phyloP scores from a whole-genome alignment of 2,329 filamentous ascomycete genomes.

The Coniochaeta ligniaria region DNA sequence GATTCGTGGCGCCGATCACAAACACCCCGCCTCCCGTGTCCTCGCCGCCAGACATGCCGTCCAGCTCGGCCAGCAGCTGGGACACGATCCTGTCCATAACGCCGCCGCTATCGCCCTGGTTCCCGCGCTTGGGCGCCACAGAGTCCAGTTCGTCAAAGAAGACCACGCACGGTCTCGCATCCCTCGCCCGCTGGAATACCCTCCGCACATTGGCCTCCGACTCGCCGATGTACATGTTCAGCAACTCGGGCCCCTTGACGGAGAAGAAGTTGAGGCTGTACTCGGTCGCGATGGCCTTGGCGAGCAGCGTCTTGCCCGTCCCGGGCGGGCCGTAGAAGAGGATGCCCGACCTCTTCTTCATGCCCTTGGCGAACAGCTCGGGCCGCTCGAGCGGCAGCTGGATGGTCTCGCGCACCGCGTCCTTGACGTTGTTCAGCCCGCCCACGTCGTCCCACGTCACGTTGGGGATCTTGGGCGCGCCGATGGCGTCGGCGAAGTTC shows the following conservation, averaged over 20 bases:
- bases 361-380: conserved; percentile 91
- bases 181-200: conserved; percentile 80
- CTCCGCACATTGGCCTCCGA: conserved; percentile 86
- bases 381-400: conserved; percentile 86
- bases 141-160: conserved; percentile 94
- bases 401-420: conserved; percentile 94
- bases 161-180: conserved; percentile 80
- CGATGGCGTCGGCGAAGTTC: conserved; percentile 96
- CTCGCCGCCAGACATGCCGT: conserved; percentile 94
- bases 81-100: conserved; percentile 98
- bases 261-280: conserved; percentile 94
- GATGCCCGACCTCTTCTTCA: conserved; percentile 96
- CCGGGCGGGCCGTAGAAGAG: conserved; percentile 87
- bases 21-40: conserved; percentile 80
- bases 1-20: conserved; percentile 92
- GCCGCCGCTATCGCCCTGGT: conserved; percentile 93
- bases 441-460: conserved; percentile 96
- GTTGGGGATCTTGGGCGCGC: conserved; percentile 95
- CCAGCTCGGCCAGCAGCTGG: conserved; percentile 87
- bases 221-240: conserved; percentile 96
- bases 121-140: conserved; percentile 91
- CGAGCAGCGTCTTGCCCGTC: conserved; percentile 86
- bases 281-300: conserved; percentile 88
- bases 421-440: conserved; percentile 87
- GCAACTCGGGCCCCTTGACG: conserved; percentile 83